Base-by-base conservation (phyloP, 208 protist species). In the Leptomonas pyrrhocoris region DNA sequence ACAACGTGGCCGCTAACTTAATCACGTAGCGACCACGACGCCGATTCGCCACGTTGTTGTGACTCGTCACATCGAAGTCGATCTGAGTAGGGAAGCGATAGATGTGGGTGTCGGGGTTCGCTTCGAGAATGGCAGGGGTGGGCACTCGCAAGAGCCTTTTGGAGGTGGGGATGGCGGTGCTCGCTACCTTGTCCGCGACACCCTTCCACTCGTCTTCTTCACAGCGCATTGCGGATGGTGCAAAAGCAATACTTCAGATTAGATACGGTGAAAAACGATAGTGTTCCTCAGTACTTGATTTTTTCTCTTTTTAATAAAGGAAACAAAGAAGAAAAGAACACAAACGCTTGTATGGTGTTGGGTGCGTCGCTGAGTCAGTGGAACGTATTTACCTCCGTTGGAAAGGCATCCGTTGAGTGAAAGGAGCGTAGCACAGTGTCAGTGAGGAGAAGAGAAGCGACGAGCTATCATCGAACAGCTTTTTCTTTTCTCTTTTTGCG, bases 1-100 rank as follows among this genome's bases (percentile, higher is more conserved):
- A 86, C 13, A 89, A 53, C 2, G 74, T 74, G 18, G 81, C 59
- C 16, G 74, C 78, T 6, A 84, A 64, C 66, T 84, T 89, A 40
- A 86, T 83, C 19, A 83, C 74, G 53, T 63, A 86, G 34, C 74
- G 65, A 19, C 84, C 78, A 27, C 75, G 78, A 16, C 77, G 74
- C 21, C 61, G 59, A 11, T n/a, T 23, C 23, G 77, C 67, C n/a
- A 34, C 50, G 42, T 80, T 60, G 13, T 38, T 40, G 18, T 3
- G 4, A n/a, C 36, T 60, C 16, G 6, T 43, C 28, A 28, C 19
- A 45, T 55, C 54, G 19, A 46, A 34, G 25, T 57, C 21, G 1
- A 42, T 2, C 53, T 4, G 27, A 1, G 54, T 7, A 21, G 54
- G 45, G 42, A 75, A 75, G 13, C 46, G n/a, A 28, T 50, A 42